These are phyloP conservation scores for Penicillium sclerotiorum DNA, from an alignment of 2,329 filamentous ascomycete genomes.

Conservation along the genomic window DNA sequence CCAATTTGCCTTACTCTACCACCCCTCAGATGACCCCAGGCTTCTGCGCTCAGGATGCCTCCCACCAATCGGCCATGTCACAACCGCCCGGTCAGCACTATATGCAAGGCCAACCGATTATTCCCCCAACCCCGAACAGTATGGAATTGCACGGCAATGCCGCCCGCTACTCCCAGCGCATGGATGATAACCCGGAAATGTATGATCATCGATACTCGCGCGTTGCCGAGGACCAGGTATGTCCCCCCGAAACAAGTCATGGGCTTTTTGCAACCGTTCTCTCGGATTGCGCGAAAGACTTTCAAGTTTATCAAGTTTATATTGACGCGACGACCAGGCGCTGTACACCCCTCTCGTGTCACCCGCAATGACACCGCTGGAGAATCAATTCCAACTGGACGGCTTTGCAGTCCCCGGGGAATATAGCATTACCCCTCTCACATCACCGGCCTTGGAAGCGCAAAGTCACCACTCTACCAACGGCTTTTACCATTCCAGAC, in stretches of 20 bases:
- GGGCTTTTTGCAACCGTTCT: too few relatives aligned
- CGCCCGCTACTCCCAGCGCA: slow-evolving; percentile 42
- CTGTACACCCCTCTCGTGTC: slow-evolving; percentile 54
- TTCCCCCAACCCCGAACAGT: slow-evolving; percentile 54
- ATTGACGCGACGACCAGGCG: slow-evolving; percentile 36
- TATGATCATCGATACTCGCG: slow-evolving; percentile 48
- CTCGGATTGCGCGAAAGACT: too few relatives aligned
- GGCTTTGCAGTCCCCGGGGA: slow-evolving; percentile 53
- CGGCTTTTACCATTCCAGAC: slow-evolving; percentile 38
- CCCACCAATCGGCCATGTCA: slow-evolving; percentile 19
- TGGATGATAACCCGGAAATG: slow-evolving; percentile 45
- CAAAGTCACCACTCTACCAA: slow-evolving; percentile 36
- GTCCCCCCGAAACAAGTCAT: slow-evolving; percentile 4
- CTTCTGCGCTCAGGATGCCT: slow-evolving; percentile 36
- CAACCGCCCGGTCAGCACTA: slow-evolving; percentile 32
- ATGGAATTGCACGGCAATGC: slow-evolving; percentile 51
- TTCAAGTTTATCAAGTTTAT: too few relatives aligned
- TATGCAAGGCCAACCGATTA: slow-evolving; percentile 36
- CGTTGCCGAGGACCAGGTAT: slow-evolving; percentile 48
- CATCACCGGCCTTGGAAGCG: slow-evolving; percentile 54
- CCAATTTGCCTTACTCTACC: slow-evolving; percentile 32
- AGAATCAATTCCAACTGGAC: slow-evolving; percentile 49
- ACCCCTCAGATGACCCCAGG: slow-evolving; percentile 35
- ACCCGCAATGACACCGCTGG: slow-evolving; percentile 54
- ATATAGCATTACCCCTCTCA: slow-evolving; percentile 52